These are phyloP conservation scores for Cryptococcus depauperatus DNA, from an alignment of 1,284 basidiomycete species.

Conservation along the genomic window DNA sequence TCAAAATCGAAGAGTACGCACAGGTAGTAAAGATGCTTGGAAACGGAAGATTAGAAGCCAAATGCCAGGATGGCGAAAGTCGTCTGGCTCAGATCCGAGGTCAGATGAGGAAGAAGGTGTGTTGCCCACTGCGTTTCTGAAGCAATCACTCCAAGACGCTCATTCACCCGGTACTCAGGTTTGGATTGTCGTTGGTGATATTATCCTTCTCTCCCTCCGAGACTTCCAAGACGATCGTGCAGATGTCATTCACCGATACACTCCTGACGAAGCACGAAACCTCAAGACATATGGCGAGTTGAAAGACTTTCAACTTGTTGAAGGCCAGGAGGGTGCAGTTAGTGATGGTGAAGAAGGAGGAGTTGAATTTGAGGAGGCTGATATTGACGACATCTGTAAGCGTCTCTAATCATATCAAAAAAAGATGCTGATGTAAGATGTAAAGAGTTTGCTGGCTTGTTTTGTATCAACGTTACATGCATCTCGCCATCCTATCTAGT, in stretches of 20 bases:
- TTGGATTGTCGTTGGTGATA: slow-evolving; percentile 99
- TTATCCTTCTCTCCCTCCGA: slow-evolving; percentile 89
- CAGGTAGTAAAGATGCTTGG: slow-evolving; percentile 99
- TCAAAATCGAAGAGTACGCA: slow-evolving; percentile 67
- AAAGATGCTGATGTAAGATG: too few species aligned
- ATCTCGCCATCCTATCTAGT: too few species aligned
- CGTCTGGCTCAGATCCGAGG: slow-evolving; percentile 95
- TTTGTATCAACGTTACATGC: too few species aligned
- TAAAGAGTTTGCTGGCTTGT: too few species aligned
- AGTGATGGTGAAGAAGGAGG: slow-evolving; percentile 63
- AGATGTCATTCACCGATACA: slow-evolving; percentile 99
- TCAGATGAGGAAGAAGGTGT: slow-evolving; percentile 97
- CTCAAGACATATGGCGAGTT: slow-evolving; percentile 97
- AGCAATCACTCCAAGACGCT: background rate
- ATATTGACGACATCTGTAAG: slow-evolving; percentile 49
- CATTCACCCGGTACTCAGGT: slow-evolving; percentile 54
- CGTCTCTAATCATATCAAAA: too few species aligned
- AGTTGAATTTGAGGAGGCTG: slow-evolving; percentile 73
- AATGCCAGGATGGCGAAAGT: slow-evolving; percentile 98
- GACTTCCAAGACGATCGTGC: slow-evolving; percentile 99
- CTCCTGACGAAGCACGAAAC: slow-evolving; percentile 68
- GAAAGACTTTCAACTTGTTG: slow-evolving; percentile 97
- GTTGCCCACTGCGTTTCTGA: slow-evolving; percentile 22
- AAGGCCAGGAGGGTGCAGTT: slow-evolving; percentile 68
- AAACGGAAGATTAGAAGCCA: slow-evolving; percentile 92